Conservation (phyloP, 2,329 filamentous ascomycete species). For the Paecilomyces variotii region DNA sequence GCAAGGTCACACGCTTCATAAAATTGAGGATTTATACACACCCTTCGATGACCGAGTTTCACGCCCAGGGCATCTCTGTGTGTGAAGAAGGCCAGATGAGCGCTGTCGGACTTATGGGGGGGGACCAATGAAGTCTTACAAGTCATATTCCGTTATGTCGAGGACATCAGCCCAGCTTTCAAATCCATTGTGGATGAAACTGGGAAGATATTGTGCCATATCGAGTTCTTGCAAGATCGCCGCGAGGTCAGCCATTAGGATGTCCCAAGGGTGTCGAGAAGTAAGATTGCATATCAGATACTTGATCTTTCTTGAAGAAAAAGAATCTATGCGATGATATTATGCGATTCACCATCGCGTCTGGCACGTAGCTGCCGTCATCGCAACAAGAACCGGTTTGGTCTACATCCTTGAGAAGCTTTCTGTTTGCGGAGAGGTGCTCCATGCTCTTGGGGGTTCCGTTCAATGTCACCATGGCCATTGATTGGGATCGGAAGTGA, state of each 20-base stretch:
- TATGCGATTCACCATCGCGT: background rate
- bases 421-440: background rate
- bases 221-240: constrained; percentile 4
- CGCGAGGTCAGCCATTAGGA: constrained; percentile 3
- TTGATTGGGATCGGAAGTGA: background rate
- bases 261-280: background rate
- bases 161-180: constrained; percentile 6
- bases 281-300: background rate
- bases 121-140: constrained; percentile 1
- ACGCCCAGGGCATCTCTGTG: constrained; percentile 5
- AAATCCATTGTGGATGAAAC: constrained; percentile 5
- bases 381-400: background rate
- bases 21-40: background rate
- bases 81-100: constrained; percentile 1
- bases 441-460: background rate
- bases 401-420: background rate
- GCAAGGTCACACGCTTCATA: background rate
- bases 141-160: constrained; percentile 5
- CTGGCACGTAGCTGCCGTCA: background rate
- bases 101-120: background rate
- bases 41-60: constrained; percentile 5
- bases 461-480: background rate
- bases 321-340: background rate
- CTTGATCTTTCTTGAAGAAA: background rate
- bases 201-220: constrained; percentile 5